These are phyloP conservation scores for Lathyrus sativus DNA, from an alignment of 306 rosid species.

Conservation along the genomic window DNA sequence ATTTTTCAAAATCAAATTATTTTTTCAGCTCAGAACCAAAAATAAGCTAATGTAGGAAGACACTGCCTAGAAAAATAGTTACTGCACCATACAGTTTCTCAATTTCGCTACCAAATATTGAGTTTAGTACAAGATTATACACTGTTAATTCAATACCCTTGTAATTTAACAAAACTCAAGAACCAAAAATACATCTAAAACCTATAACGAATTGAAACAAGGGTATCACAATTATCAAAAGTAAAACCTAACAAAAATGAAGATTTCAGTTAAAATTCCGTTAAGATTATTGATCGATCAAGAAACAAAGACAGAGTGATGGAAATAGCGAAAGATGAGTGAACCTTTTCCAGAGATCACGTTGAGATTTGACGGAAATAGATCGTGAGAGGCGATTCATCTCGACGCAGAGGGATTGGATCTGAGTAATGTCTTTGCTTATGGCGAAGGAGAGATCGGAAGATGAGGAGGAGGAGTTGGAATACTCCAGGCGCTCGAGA, in stretches of 20 bases:
- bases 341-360: constrained; percentile 90
- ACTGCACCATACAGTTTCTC: constrained; percentile 3
- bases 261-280: constrained; percentile 11
- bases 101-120: neutral
- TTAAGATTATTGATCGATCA: neutral
- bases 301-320: neutral
- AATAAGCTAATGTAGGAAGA: too few relatives aligned
- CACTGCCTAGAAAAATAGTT: neutral
- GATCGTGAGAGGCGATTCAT: constrained; percentile 85
- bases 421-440: constrained; percentile 65
- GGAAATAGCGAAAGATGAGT: neutral
- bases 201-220: neutral
- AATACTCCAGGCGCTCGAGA: constrained; percentile 69
- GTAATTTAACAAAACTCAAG: neutral
- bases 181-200: neutral
- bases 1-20: too few relatives aligned
- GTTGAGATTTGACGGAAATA: constrained; percentile 68
- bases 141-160: neutral
- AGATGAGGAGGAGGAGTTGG: constrained; percentile 31
- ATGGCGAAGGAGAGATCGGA: constrained; percentile 66
- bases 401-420: constrained; percentile 79
- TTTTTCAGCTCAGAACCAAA: too few relatives aligned
- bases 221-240: neutral
- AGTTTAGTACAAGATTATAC: neutral
- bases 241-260: neutral